These are phyloP conservation scores for Phaeotremella fagi DNA, from an alignment of 768 basidiomycete genomes.

Conservation along the genomic window DNA sequence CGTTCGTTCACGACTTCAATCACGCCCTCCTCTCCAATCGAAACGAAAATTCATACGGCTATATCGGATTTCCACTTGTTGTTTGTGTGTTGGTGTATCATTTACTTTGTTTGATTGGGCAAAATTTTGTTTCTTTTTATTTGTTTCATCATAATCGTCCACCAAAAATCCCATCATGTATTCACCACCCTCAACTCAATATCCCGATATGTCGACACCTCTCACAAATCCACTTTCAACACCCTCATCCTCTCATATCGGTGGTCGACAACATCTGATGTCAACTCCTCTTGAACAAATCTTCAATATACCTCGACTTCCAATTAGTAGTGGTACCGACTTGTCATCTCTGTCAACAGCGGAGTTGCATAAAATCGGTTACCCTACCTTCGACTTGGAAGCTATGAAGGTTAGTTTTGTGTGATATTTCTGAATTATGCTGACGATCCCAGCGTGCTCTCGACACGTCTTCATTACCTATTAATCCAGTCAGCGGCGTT, in stretches of 20 bases:
- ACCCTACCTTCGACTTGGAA: constrained; percentile 17
- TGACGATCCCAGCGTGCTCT: constrained; percentile 23
- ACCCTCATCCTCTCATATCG: not conserved
- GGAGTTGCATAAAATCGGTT: not conserved
- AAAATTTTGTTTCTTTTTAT: too few relatives aligned
- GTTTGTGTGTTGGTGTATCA: not conserved
- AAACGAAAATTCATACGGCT: not conserved
- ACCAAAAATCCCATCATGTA: not conserved
- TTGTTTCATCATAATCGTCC: too few relatives aligned
- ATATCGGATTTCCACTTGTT: not conserved
- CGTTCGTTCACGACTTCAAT: not conserved
- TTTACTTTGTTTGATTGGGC: not conserved
- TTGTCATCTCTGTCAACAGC: not conserved
- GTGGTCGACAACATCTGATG: not conserved
- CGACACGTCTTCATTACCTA: constrained; percentile 31
- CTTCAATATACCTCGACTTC: not conserved
- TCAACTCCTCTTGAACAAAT: not conserved
- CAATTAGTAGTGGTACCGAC: not conserved
- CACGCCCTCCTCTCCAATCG: not conserved
- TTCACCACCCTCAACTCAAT: not conserved
- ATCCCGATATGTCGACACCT: not conserved
- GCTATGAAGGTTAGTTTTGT: constrained; percentile 37
- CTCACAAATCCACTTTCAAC: not conserved
- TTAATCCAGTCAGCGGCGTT: constrained; percentile 32
- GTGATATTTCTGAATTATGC: not conserved